Evolutionary conservation across 108 stramenopile species (phyloP).

Genomic region (Cafeteria roenbergensis): DNA sequence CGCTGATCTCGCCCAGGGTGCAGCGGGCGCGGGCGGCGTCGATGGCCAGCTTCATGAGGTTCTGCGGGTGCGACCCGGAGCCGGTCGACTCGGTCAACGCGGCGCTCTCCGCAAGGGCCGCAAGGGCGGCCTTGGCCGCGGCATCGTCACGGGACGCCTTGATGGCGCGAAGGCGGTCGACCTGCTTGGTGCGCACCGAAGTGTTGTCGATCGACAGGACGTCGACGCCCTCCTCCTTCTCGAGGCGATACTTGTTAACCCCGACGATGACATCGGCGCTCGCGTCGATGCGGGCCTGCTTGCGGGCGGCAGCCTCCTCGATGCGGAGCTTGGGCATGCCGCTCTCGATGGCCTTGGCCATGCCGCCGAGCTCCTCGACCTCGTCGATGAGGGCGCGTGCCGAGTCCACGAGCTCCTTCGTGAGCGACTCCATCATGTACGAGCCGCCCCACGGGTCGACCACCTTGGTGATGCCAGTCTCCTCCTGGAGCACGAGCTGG

Average conservation of each 20-base stretch:
- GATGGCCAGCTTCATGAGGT: slow-evolving; percentile 74
- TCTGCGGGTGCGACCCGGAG: slow-evolving; percentile 60
- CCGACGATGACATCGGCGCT: slow-evolving; percentile 77
- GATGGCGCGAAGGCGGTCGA: slow-evolving; percentile 51
- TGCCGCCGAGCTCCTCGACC: slow-evolving; percentile 79
- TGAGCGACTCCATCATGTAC: slow-evolving; percentile 92
- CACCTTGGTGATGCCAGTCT: slow-evolving; percentile 70
- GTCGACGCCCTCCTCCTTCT: slow-evolving; percentile 49
- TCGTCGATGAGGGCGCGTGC: slow-evolving; percentile 74
- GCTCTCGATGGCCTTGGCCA: slow-evolving; percentile 84
- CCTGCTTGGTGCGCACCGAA: slow-evolving; percentile 62
- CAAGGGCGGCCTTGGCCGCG: slow-evolving; percentile 46
- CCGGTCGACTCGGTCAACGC: slow-evolving; percentile 51
- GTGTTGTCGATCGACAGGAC: slow-evolving; percentile 79
- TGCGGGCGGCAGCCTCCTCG: slow-evolving; percentile 85
- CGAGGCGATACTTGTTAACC: slow-evolving; percentile 85
- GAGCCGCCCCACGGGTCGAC: slow-evolving; percentile 84
- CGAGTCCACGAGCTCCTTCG: slow-evolving; percentile 70
- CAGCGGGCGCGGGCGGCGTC: slow-evolving; percentile 72
- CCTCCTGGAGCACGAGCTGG: slow-evolving; percentile 91
- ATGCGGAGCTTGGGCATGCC: slow-evolving; percentile 85
- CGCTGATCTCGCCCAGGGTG: slow-evolving; percentile 88
- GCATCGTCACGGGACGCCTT: slow-evolving; percentile 58
- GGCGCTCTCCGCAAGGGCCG: slow-evolving; percentile 60
- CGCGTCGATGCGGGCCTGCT: slow-evolving; percentile 74